Conservation (phyloP, 2,329 filamentous ascomycete genomes). For the Zasmidium citrigriseum region DNA sequence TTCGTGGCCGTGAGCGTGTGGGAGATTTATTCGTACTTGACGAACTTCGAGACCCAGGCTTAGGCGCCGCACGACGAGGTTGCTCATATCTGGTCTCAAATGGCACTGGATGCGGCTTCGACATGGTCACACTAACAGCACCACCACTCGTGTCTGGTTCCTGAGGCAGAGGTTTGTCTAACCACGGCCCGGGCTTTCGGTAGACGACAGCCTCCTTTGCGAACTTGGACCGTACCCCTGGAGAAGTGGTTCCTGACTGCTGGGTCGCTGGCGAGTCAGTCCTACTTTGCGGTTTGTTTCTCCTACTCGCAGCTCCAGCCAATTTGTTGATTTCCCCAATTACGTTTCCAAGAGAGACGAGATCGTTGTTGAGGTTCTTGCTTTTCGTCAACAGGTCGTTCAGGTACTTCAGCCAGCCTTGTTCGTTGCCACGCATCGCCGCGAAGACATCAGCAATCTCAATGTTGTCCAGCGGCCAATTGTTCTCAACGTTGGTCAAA, state of each 20-base stretch:
- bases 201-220: conserved; percentile 11
- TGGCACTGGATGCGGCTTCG: conserved; percentile 25
- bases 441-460: conserved; percentile 74
- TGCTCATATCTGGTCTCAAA: conserved; percentile 25
- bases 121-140: conserved; percentile 14
- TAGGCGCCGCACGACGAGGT: conserved; percentile 21
- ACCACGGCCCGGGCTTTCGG: conserved; percentile 17
- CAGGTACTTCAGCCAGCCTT: conserved; percentile 85
- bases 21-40: conserved; percentile 7
- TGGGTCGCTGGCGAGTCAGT: conserved; percentile 13
- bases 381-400: conserved; percentile 73
- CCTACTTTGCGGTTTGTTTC: conserved; percentile 46
- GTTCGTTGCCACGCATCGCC: conserved; percentile 90
- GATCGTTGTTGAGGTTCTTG: conserved; percentile 66
- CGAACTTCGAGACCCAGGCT: conserved; percentile 10
- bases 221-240: conserved; percentile 19
- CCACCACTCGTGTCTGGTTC: conserved; percentile 11
- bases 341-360: conserved; percentile 73
- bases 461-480: conserved; percentile 57
- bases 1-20: conserved; percentile 11
- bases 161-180: conserved; percentile 24
- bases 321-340: conserved; percentile 84
- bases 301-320: conserved; percentile 79
- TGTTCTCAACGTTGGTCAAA: conserved; percentile 58
- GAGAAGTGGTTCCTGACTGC: conserved; percentile 1